Percentiles rank a stretch among this genome's conserved stretches.
phyloP scores from a whole-genome alignment of 164 flowering plant genomes.

The Buxus sempervirens region DNA sequence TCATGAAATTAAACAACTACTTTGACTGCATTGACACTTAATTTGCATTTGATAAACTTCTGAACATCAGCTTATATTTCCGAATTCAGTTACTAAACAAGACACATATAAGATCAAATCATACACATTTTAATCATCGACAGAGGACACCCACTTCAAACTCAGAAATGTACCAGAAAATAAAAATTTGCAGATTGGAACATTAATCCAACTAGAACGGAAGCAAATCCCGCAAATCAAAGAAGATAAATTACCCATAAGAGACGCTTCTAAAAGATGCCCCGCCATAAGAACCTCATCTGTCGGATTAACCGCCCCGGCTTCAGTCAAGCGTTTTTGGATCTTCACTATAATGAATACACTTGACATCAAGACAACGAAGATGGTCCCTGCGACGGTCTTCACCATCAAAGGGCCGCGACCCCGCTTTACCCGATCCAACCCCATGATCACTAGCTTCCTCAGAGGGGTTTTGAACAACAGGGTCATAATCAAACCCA shows the following conservation, averaged over 20 bases:
- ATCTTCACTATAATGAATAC: constrained; percentile 56
- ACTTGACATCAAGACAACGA: constrained; percentile 50
- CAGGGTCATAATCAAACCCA: constrained; percentile 45
- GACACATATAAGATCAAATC: background rate
- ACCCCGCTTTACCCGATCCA: constrained; percentile 81
- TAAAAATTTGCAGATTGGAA: background rate
- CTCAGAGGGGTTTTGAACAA: constrained; percentile 75
- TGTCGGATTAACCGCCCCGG: constrained; percentile 54
- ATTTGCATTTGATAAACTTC: background rate
- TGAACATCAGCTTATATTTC: background rate
- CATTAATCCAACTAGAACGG: background rate
- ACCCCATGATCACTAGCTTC: constrained; percentile 59
- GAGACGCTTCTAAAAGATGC: constrained; percentile 76
- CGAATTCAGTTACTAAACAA: background rate
- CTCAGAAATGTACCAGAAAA: background rate
- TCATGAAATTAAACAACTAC: background rate
- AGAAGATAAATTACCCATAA: constrained; percentile 60
- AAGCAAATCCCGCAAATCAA: background rate
- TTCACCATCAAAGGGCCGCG: constrained; percentile 71
- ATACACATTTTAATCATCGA: background rate
- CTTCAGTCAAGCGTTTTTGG: constrained; percentile 45
- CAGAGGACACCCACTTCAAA: background rate
- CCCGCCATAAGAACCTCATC: constrained; percentile 77
- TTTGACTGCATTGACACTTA: background rate
- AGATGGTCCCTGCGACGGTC: constrained; percentile 63